Percentiles rank a stretch among this genome's conserved stretches.
Conservation (phyloP, 2,329 filamentous ascomycete species). For the Sporothrix inflata region DNA sequence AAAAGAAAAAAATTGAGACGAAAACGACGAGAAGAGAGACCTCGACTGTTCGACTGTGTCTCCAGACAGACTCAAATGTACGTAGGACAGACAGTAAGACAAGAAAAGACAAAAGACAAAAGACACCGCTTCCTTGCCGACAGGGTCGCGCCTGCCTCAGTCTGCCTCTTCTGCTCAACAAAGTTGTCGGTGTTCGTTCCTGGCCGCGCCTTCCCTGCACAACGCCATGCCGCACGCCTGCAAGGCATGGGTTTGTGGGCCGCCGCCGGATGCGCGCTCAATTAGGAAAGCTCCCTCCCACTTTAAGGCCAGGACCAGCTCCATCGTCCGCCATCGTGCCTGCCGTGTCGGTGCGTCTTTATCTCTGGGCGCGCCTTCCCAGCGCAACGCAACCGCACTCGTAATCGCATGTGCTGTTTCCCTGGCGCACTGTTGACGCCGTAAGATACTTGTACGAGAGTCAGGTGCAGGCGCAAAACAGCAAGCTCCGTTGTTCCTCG, state of each 20-base stretch:
- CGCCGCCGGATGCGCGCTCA: background rate
- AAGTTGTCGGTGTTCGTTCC: background rate
- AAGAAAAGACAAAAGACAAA: background rate
- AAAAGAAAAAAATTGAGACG: background rate
- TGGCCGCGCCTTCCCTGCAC: constrained; percentile 16
- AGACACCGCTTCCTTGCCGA: background rate
- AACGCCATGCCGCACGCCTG: background rate
- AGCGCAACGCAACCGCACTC: background rate
- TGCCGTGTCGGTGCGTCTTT: background rate
- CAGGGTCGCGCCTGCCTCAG: constrained; percentile 17
- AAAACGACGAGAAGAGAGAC: background rate
- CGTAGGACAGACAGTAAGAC: background rate
- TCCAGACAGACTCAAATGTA: background rate
- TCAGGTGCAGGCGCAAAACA: background rate
- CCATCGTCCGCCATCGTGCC: background rate
- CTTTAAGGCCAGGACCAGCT: background rate
- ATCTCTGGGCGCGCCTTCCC: background rate
- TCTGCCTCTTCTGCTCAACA: background rate
- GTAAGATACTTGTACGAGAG: background rate
- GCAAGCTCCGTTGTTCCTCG: background rate
- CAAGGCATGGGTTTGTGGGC: background rate
- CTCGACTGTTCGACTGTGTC: background rate
- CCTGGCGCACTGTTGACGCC: background rate
- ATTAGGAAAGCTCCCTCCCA: constrained; percentile 13
- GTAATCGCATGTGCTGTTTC: background rate